These are phyloP conservation scores for Isatis tinctoria DNA, from an alignment of 345 rosid species.

Conservation along the genomic window DNA sequence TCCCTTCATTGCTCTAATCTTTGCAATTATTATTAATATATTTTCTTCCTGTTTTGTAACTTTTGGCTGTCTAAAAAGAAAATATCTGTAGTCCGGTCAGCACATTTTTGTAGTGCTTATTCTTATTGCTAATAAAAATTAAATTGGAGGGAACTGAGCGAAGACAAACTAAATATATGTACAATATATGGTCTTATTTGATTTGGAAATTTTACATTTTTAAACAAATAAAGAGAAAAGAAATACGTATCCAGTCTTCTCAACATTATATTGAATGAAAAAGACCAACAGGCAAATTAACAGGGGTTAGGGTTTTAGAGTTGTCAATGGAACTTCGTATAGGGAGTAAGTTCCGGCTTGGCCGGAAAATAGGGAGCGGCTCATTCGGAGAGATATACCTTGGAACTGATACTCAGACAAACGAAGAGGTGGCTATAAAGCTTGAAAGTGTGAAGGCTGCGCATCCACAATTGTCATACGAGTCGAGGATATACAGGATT, in stretches of 20 bases:
- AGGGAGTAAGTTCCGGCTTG: conserved; percentile 77
- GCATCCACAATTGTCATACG: conserved; percentile 79
- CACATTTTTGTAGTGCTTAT: background rate
- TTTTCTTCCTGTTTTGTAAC: background rate
- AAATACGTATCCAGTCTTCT: background rate
- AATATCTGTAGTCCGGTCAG: background rate
- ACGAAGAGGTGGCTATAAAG: conserved; percentile 94
- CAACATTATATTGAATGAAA: background rate
- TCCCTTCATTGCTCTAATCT: background rate
- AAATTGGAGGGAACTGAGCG: background rate
- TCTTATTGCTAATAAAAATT: background rate
- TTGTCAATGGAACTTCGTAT: conserved; percentile 70
- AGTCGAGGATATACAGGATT: conserved; percentile 73
- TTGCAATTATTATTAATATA: conserved; percentile 1
- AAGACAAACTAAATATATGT: too few species aligned
- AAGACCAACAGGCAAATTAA: background rate
- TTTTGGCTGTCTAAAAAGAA: background rate
- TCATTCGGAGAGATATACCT: conserved; percentile 94
- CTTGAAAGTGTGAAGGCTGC: conserved; percentile 82
- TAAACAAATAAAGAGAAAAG: background rate
- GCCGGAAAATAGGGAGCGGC: conserved; percentile 94
- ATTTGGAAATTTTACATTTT: background rate
- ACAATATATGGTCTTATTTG: background rate
- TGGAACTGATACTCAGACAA: conserved; percentile 76
- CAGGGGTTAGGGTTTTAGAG: background rate